These are phyloP conservation scores for Kodamaea fukazawae DNA, from an alignment of 805 yeast species.

Conservation along the genomic window DNA sequence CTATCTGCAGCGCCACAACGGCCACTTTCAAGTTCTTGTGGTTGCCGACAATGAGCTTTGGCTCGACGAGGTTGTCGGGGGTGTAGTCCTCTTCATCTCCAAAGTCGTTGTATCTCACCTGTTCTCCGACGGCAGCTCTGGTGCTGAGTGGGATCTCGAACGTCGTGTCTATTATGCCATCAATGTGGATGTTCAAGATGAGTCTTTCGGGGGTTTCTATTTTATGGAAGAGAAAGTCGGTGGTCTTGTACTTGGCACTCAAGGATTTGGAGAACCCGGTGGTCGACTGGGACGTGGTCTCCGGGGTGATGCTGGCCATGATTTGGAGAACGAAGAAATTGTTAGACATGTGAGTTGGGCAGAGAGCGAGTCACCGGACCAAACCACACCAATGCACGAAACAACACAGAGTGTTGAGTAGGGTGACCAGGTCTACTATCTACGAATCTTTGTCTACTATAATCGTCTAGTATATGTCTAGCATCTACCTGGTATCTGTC, in stretches of 20 bases:
- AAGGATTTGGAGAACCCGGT: conserved; percentile 12
- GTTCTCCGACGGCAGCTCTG: conserved; percentile 21
- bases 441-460: too few relatives aligned
- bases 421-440: too few relatives aligned
- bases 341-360: too few relatives aligned
- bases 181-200: conserved; percentile 36
- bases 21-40: conserved; percentile 46
- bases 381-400: too few relatives aligned
- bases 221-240: conserved; percentile 19
- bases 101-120: conserved; percentile 1
- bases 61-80: conserved; percentile 32
- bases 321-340: too few relatives aligned
- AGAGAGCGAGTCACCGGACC: too few relatives aligned
- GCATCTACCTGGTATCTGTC: too few relatives aligned
- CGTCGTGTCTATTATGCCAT: conserved; percentile 52
- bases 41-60: conserved; percentile 47
- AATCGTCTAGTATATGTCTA: too few relatives aligned
- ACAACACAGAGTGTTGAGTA: too few relatives aligned
- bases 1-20: conserved; percentile 49
- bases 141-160: conserved; percentile 35
- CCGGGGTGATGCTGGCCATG: too few relatives aligned
- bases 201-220: conserved; percentile 38
- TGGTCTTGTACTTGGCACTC: conserved; percentile 5
- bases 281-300: too few relatives aligned
- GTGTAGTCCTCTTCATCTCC: conserved; percentile 4